Evolutionary conservation across 805 yeast species (phyloP).

Genomic region (Pachysolen tannophilus): DNA sequence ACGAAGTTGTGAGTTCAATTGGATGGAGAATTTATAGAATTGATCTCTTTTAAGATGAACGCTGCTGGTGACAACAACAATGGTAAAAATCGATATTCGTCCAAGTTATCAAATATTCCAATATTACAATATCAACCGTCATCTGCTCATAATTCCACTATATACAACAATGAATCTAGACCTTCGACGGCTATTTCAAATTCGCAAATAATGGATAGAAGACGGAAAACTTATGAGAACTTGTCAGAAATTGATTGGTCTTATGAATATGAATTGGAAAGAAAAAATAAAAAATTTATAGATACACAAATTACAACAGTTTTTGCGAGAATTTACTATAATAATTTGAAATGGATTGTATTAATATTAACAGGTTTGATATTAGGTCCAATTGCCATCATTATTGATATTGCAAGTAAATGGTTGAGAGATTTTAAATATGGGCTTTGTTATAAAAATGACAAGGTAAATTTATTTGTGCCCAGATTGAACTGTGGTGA

Average conservation of each 20-base stretch:
- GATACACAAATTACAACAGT: conserved; percentile 9
- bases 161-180: too few relatives aligned
- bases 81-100: too few relatives aligned
- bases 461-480: conserved; percentile 11
- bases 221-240: conserved; percentile 11
- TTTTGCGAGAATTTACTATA: conserved; percentile 10
- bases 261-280: conserved; percentile 21
- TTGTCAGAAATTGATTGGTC: conserved; percentile 25
- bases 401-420: conserved; percentile 40
- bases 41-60: too few relatives aligned
- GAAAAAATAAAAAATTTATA: conserved; percentile 9
- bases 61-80: too few relatives aligned
- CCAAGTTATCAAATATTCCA: too few relatives aligned
- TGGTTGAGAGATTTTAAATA: conserved; percentile 44
- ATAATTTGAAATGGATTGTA: conserved; percentile 38
- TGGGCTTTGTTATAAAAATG: conserved; percentile 37
- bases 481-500: conserved; percentile 24
- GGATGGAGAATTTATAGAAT: too few relatives aligned
- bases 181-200: too few relatives aligned
- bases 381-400: conserved; percentile 40
- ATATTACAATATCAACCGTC: too few relatives aligned
- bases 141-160: too few relatives aligned
- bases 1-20: too few relatives aligned
- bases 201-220: too few relatives aligned
- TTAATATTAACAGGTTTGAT: conserved; percentile 35